Base-by-base conservation (phyloP, 2,329 filamentous ascomycete species). In the Fusarium floridanum region DNA sequence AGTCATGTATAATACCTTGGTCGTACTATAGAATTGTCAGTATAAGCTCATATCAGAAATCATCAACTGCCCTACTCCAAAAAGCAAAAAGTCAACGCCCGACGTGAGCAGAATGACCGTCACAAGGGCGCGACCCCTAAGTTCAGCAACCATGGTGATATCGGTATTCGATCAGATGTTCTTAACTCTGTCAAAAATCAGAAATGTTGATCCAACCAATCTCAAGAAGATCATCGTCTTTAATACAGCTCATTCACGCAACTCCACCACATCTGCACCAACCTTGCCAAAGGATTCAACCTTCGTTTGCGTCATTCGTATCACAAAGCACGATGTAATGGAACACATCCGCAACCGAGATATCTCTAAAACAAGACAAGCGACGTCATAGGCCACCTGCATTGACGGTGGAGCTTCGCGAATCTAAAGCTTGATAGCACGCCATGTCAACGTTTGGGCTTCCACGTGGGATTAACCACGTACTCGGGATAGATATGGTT, bases 341-440 rank as follows among this genome's bases (percentile, higher is more conserved):
- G 36, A 37, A 39, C 36, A 39, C n/a, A 20, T n/a, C 34, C 36
- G 20, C 27, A 41, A 12, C 36, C 55, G 55, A 37, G 34, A 37
- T 59, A 37, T 41, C 2, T 12, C 6, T 6, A 39, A 59, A 27
- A 12, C 22, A 27, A 20, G 22, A 3, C 56, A n/a, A 3, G 9
- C 10, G 4, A 5, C 36, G 34, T 6, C 16, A 59, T 41, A 59
- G 56, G 56, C 11, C 22, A 4, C 4, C 16, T n/a, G 8, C 14
- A 57, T 17, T 5, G 7, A 11, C 10, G 34, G 34, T 36, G 29
- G 37, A 36, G 24, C 27, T 20, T 65, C 62, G 62, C 62, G 62
- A 65, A 65, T 60, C 62, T 65, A 60, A 65, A 65, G 62, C 62
- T 65, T 45, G 62, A 65, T n/a, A 65, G 62, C 62, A 65, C 62